Evolutionary conservation across 805 yeast genomes (phyloP).

Genomic region (Brettanomyces sp.): DNA sequence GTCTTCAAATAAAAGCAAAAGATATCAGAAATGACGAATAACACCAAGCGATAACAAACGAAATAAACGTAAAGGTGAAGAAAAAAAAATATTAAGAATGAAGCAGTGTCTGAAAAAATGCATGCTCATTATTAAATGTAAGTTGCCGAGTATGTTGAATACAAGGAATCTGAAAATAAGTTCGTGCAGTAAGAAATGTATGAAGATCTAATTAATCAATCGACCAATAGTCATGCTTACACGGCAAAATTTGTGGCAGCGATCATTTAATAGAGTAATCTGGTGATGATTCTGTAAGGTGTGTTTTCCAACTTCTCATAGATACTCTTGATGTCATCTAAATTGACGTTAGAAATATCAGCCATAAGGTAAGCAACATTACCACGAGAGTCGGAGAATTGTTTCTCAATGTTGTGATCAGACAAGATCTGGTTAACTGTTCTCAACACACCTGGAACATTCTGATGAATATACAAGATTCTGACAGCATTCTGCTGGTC

Average conservation of each 20-base stretch:
- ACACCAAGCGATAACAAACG: too few relatives aligned
- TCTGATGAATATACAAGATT: slow-evolving; percentile 91
- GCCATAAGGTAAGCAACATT: slow-evolving; percentile 97
- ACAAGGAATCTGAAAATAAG: neutral
- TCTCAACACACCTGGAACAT: slow-evolving; percentile 97
- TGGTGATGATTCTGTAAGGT: slow-evolving; percentile 82
- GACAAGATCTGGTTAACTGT: slow-evolving; percentile 94
- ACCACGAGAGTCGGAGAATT: slow-evolving; percentile 94
- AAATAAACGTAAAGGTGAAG: neutral
- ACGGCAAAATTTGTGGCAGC: too few relatives aligned
- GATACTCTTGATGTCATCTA: slow-evolving; percentile 72
- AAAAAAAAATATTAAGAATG: neutral
- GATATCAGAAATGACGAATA: too few relatives aligned
- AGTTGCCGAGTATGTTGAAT: slow-evolving; percentile 1
- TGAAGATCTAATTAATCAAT: too few relatives aligned
- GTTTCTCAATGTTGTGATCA: slow-evolving; percentile 93
- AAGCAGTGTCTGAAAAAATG: neutral
- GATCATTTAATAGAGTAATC: slow-evolving; percentile 62
- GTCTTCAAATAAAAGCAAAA: too few relatives aligned
- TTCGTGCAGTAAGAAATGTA: neutral
- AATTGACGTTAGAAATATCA: slow-evolving; percentile 80
- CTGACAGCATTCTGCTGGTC: slow-evolving; percentile 86
- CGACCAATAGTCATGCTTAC: too few relatives aligned
- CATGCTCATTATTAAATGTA: neutral
- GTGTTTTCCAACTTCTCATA: slow-evolving; percentile 83